phyloP scores from a whole-genome alignment of 2,329 filamentous ascomycete species.

The Neofusicoccum sp. region DNA sequence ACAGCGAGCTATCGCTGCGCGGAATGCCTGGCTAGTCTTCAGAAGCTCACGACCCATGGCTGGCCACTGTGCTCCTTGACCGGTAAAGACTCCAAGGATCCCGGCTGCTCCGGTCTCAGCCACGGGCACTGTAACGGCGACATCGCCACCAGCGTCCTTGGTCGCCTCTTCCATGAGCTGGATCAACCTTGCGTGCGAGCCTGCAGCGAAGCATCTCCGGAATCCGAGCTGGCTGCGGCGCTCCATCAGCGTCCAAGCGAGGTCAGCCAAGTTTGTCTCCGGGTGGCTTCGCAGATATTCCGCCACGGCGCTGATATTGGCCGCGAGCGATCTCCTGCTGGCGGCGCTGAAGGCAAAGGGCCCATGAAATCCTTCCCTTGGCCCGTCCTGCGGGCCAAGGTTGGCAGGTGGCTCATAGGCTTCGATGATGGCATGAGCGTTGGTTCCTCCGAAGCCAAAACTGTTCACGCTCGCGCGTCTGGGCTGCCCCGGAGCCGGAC shows the following conservation, averaged over 20 bases:
- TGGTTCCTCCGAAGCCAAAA: conserved; percentile 32
- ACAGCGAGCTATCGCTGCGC: neutral
- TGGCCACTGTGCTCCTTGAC: conserved; percentile 35
- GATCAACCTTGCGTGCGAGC: too few relatives aligned
- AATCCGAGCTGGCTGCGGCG: conserved; percentile 21
- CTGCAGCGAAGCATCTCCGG: neutral
- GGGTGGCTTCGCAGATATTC: too few relatives aligned
- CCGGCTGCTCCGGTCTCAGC: too few relatives aligned
- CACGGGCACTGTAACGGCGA: too few relatives aligned
- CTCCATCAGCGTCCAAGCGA: conserved; percentile 26
- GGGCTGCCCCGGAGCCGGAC: neutral
- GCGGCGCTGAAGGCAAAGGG: too few relatives aligned
- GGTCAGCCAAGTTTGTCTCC: conserved; percentile 9
- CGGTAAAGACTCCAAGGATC: conserved; percentile 39
- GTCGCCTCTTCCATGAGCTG: too few relatives aligned
- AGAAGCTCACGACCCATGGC: conserved; percentile 23
- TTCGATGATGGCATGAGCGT: conserved; percentile 32
- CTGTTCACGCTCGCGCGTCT: conserved; percentile 28
- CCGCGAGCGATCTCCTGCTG: too few relatives aligned
- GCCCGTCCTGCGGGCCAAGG: too few relatives aligned
- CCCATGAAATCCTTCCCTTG: too few relatives aligned
- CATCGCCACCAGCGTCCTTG: too few relatives aligned
- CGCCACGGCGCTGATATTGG: neutral
- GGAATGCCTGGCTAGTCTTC: conserved; percentile 12
- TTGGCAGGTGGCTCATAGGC: conserved; percentile 22